Base-by-base conservation (phyloP, 108 stramenopile species). In the Cyclotella kingstonii region DNA sequence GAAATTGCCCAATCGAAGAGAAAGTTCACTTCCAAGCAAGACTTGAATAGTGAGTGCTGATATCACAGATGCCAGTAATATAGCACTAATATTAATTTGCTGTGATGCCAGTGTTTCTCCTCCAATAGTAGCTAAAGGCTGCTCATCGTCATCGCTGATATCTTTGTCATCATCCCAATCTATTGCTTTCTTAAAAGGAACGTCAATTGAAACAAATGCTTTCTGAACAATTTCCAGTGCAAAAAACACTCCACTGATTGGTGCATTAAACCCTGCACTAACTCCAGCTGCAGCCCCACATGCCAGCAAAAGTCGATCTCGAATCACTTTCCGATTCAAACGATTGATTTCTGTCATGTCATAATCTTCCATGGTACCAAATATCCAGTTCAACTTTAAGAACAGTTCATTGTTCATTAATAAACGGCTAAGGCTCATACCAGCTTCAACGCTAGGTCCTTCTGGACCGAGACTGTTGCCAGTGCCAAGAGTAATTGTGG, bases 221-320 rank as follows among this genome's bases (percentile, higher is more conserved):
- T 55, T 58, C 55, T 91, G 90, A 15, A 91, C 70, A 31, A 91
- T 78, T 63, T 96, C 96, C 64, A 96, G 63, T 3, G 94, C 89
- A 76, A 95, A 97, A 62, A 97, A 97, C 7, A 94, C 90, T 18
- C 96, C 96, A 18, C 92, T 84, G 42, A 97, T 62, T 10, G 96
- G 96, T 35, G 96, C 96, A 72, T 94, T 93, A 71, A 95, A 97
- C 23, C 96, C 96, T 23, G 91, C 90, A 21, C 90, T 78, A 0
- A 97, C 96, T 21, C 96, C 96, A 1, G 96, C 91, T 15, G 94
- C 94, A 14, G 90, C 91, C 15, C 96, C 96, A 50, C 86, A 90
- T 6, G 83, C 81, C 41, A 94, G 55, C 26, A 90, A 69, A 10
- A 94, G 66, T 44, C 86, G 70, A 79, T 85, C 79, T 14, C 84